Conservation (phyloP, 257 asterid genomes). For the Scutellaria minor region DNA sequence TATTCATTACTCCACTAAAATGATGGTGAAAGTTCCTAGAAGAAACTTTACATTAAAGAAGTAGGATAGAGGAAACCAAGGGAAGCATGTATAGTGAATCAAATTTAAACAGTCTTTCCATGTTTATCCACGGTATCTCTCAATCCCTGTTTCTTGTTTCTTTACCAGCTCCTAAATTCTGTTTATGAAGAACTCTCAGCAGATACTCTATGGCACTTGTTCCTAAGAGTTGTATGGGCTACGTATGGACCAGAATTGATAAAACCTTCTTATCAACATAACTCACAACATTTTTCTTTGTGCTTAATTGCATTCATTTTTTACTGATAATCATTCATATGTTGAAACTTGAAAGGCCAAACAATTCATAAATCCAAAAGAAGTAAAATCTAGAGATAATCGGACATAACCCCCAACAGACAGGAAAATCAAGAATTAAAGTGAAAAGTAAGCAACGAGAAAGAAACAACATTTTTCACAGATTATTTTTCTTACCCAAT, state of each 20-base stretch:
- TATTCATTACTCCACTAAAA: too few species aligned
- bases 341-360: neutral
- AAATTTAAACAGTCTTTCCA: too few species aligned
- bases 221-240: too few species aligned
- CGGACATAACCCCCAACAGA: neutral
- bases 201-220: too few species aligned
- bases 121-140: too few species aligned
- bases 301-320: neutral
- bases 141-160: too few species aligned
- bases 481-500: constrained; percentile 70
- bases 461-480: neutral
- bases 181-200: too few species aligned
- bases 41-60: neutral
- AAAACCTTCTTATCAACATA: neutral
- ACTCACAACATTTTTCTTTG: neutral
- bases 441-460: neutral
- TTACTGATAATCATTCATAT: neutral
- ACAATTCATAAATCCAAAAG: too few species aligned
- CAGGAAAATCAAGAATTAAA: neutral
- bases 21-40: too few species aligned
- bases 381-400: too few species aligned
- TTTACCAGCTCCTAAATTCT: too few species aligned
- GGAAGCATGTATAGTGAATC: neutral
- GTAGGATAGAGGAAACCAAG: neutral
- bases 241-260: neutral